phyloP scores from a whole-genome alignment of 805 yeast species.

The Tetrapisispora namnaoensis region DNA sequence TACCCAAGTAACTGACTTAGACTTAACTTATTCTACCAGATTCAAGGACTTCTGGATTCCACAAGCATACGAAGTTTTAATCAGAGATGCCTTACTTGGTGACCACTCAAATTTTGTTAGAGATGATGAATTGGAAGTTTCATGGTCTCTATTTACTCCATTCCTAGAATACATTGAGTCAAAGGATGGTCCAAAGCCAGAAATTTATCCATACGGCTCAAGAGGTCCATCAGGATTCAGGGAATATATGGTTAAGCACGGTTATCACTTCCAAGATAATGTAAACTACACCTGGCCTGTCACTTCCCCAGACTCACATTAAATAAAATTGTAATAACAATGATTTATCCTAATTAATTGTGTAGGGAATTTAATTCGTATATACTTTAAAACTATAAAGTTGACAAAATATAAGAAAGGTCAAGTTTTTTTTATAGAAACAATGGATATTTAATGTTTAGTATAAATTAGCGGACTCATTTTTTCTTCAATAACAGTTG shows the following conservation, averaged over 20 bases:
- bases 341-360: neutral
- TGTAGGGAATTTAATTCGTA: neutral
- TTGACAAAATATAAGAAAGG: no score
- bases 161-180: slow-evolving; percentile 71
- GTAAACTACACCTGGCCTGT: slow-evolving; percentile 87
- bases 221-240: slow-evolving; percentile 71
- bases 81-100: slow-evolving; percentile 81
- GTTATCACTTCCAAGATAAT: slow-evolving; percentile 52
- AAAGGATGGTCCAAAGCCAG: slow-evolving; percentile 55
- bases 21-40: slow-evolving; percentile 72
- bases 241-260: slow-evolving; percentile 55
- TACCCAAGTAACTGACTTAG: slow-evolving; percentile 81
- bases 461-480: no score
- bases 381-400: neutral
- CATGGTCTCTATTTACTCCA: slow-evolving; percentile 93
- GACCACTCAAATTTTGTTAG: slow-evolving; percentile 97
- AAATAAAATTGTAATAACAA: neutral
- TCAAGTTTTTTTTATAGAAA: neutral
- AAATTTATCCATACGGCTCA: slow-evolving; percentile 74
- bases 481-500: no score
- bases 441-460: no score
- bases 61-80: slow-evolving; percentile 93
- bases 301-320: slow-evolving; percentile 37
- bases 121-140: slow-evolving; percentile 90
- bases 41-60: slow-evolving; percentile 90